Evolutionary conservation across 805 yeast genomes (phyloP).

Genomic region (Osmozyma mogii): DNA sequence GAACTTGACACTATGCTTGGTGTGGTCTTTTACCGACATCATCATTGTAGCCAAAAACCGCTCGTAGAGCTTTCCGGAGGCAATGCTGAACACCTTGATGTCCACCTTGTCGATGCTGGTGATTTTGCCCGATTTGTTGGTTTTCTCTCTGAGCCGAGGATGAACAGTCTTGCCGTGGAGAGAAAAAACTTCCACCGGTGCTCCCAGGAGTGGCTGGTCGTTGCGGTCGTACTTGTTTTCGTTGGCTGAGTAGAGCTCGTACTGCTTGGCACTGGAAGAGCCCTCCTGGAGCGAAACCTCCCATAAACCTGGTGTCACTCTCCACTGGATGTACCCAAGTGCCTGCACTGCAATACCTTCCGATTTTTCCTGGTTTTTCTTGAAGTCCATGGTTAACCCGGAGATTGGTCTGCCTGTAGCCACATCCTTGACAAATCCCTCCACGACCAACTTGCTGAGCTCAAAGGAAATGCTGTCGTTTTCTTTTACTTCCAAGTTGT

Average conservation of each 20-base stretch:
- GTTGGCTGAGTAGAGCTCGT: slow-evolving; percentile 29
- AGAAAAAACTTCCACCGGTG: slow-evolving; percentile 29
- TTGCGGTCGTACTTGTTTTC: slow-evolving; percentile 33
- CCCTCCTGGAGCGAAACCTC: slow-evolving; percentile 38
- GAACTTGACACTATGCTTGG: slow-evolving; percentile 56
- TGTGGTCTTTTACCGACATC: slow-evolving; percentile 59
- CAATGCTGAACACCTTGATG: slow-evolving; percentile 73
- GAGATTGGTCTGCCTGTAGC: slow-evolving; percentile 33
- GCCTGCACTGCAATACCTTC: slow-evolving; percentile 73
- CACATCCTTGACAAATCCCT: slow-evolving; percentile 57
- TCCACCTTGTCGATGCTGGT: slow-evolving; percentile 24
- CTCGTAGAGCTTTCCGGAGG: slow-evolving; percentile 77
- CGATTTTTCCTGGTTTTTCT: slow-evolving; percentile 11
- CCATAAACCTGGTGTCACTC: slow-evolving; percentile 68
- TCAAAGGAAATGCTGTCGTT: slow-evolving; percentile 32
- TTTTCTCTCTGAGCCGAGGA: slow-evolving; percentile 38
- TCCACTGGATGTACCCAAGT: slow-evolving; percentile 77
- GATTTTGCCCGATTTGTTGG: slow-evolving; percentile 5
- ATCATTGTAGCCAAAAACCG: slow-evolving; percentile 72
- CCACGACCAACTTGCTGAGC: slow-evolving; percentile 51
- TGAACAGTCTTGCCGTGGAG: slow-evolving; percentile 39
- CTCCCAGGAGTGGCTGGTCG: slow-evolving; percentile 12
- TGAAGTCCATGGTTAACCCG: slow-evolving; percentile 43
- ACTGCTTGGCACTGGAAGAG: slow-evolving; percentile 11
- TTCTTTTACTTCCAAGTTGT: slow-evolving; percentile 45